phyloP scores from a whole-genome alignment of 2,329 filamentous ascomycete species.

The Chrysoporthe puriensis region DNA sequence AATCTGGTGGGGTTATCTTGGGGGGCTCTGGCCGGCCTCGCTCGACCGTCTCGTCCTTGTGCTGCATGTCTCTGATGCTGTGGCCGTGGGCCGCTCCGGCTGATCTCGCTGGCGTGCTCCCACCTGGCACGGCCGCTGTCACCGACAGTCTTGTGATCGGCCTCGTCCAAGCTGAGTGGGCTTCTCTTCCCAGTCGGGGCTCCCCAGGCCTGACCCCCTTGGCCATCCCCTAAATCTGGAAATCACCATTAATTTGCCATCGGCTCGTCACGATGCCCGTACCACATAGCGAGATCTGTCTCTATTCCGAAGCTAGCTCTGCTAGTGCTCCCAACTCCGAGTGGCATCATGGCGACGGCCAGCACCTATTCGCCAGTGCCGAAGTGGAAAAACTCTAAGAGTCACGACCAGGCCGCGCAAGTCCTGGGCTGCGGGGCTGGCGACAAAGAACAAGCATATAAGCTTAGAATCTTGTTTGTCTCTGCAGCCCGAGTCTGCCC shows the following conservation, averaged over 20 bases:
- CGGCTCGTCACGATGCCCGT: constrained; percentile 18
- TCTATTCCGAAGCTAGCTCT: constrained; percentile 13
- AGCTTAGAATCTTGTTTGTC: no score
- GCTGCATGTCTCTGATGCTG: neutral
- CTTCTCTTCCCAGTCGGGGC: constrained; percentile 21
- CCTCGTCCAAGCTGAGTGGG: constrained; percentile 23
- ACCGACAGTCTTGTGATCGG: constrained; percentile 29
- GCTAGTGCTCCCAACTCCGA: neutral
- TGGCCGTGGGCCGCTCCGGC: neutral
- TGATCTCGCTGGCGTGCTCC: constrained; percentile 4
- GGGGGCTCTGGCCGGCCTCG: no score
- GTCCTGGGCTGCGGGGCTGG: neutral
- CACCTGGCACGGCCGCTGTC: constrained; percentile 17
- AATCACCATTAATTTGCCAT: constrained; percentile 29
- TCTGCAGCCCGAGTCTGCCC: no score
- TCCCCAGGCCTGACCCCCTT: constrained; percentile 13
- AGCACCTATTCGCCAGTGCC: neutral
- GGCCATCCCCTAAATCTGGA: constrained; percentile 26
- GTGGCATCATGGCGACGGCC: neutral
- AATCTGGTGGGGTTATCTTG: neutral
- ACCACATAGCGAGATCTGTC: neutral
- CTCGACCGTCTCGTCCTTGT: no score
- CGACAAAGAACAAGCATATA: neutral
- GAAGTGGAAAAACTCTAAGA: neutral
- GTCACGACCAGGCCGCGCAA: constrained; percentile 7